A percentile compares a stretch with the other conserved stretches of the same genome.
These are phyloP conservation scores for Tetrahymena malaccensis DNA, from an alignment of 73 alveolate genomes.

Conservation along the genomic window DNA sequence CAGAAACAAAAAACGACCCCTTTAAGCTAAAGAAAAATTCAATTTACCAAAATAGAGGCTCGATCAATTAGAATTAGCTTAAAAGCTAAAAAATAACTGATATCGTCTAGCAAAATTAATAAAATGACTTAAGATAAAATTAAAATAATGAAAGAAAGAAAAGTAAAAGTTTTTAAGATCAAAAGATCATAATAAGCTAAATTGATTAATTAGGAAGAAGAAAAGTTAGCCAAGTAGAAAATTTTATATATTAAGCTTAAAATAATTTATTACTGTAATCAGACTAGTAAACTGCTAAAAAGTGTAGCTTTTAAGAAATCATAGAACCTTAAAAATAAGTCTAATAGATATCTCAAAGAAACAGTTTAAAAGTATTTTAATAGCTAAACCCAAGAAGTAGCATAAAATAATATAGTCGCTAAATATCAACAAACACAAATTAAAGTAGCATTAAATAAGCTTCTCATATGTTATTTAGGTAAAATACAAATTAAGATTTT, in stretches of 20 bases:
- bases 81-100: neutral
- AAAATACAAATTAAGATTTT: neutral
- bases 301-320: neutral
- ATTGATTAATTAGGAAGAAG: neutral
- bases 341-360: no score
- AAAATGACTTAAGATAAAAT: neutral
- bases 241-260: no score
- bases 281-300: neutral
- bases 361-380: no score
- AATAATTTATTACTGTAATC: no score
- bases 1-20: neutral
- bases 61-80: neutral
- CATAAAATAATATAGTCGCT: neutral
- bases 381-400: no score
- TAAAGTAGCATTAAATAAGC: neutral
- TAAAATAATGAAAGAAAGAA: no score
- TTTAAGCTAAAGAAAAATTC: neutral
- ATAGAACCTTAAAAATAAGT: no score
- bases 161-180: neutral
- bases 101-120: no score
- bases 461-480: neutral
- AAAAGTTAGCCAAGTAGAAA: neutral
- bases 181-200: neutral
- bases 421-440: neutral
- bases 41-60: neutral